A percentile compares a stretch with the other conserved stretches of the same genome.
Conservation (phyloP, 2,329 filamentous ascomycete genomes). For the Paraphaeosphaeria sporulosa region DNA sequence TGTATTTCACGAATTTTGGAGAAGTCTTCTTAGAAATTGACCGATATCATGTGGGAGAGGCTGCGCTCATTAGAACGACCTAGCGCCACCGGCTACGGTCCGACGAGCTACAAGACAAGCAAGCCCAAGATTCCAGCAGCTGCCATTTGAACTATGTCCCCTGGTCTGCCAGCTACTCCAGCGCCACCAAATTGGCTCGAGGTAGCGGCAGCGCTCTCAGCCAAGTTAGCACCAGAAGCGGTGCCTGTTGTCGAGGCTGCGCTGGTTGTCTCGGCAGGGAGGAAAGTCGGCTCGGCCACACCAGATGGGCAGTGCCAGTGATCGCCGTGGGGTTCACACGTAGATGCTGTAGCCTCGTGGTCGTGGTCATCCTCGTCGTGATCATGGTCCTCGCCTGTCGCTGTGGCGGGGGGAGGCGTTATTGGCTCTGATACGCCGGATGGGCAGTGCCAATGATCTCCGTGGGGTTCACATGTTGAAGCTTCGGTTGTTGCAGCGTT, state of each 20-base stretch:
- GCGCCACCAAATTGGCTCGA: conserved; percentile 3
- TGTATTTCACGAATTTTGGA: too few relatives aligned
- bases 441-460: conserved; percentile 39
- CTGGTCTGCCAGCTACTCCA: neutral
- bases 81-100: too few relatives aligned
- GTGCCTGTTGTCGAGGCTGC: neutral
- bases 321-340: conserved; percentile 34
- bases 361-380: conserved; percentile 30
- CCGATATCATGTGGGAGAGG: too few relatives aligned
- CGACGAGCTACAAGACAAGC: neutral
- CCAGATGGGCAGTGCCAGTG: conserved; percentile 22
- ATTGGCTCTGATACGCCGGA: conserved; percentile 36
- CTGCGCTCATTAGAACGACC: neutral
- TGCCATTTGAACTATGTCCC: neutral
- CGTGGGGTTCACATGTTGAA: conserved; percentile 14
- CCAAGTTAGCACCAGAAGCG: neutral
- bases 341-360: conserved; percentile 34
- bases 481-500: neutral
- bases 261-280: neutral
- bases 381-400: conserved; percentile 19
- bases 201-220: neutral
- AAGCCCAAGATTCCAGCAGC: conserved; percentile 2
- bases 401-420: conserved; percentile 17
- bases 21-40: too few relatives aligned
- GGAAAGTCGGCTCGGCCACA: conserved; percentile 16